A percentile compares a stretch with the other conserved stretches of the same genome.
phyloP scores from a whole-genome alignment of 805 yeast genomes.

The Candida taoyuanica region DNA sequence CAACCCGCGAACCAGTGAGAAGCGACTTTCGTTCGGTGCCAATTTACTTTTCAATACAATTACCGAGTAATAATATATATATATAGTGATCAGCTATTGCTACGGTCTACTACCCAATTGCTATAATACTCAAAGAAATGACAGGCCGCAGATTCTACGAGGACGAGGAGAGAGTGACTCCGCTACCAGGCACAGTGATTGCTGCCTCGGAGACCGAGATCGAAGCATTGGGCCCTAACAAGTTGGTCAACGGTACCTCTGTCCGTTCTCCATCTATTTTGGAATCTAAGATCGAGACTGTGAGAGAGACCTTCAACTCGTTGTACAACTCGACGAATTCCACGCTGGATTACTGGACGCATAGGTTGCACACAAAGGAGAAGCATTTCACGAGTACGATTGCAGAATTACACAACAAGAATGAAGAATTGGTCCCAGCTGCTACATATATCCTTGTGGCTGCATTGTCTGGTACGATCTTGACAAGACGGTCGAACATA shows the following conservation, averaged over 20 bases:
- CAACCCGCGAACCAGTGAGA: too few relatives aligned
- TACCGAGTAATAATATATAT: too few relatives aligned
- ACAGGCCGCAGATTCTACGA: constrained; percentile 38
- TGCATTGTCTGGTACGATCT: constrained; percentile 64
- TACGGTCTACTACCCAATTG: background rate
- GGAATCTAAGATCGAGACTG: constrained; percentile 42
- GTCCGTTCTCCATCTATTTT: constrained; percentile 48
- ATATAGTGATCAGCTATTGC: too few relatives aligned
- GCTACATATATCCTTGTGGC: constrained; percentile 65
- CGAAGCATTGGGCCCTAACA: constrained; percentile 41
- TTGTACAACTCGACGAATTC: constrained; percentile 27
- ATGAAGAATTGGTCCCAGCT: constrained; percentile 71
- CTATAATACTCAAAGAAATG: constrained; percentile 5
- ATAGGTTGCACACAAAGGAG: constrained; percentile 54
- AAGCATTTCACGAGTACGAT: constrained; percentile 58
- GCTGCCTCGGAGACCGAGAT: constrained; percentile 40
- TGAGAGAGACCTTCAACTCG: constrained; percentile 38
- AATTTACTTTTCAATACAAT: too few relatives aligned
- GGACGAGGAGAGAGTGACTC: constrained; percentile 41
- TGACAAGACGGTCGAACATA: constrained; percentile 63
- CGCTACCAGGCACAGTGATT: constrained; percentile 46
- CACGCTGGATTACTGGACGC: constrained; percentile 43
- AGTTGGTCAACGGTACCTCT: constrained; percentile 50
- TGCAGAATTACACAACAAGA: constrained; percentile 54
- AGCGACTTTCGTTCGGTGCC: too few relatives aligned